Percentiles rank a stretch among this genome's conserved stretches.
Evolutionary conservation across 2,329 filamentous ascomycete species (phyloP).

Genomic region (Nemania abortiva): DNA sequence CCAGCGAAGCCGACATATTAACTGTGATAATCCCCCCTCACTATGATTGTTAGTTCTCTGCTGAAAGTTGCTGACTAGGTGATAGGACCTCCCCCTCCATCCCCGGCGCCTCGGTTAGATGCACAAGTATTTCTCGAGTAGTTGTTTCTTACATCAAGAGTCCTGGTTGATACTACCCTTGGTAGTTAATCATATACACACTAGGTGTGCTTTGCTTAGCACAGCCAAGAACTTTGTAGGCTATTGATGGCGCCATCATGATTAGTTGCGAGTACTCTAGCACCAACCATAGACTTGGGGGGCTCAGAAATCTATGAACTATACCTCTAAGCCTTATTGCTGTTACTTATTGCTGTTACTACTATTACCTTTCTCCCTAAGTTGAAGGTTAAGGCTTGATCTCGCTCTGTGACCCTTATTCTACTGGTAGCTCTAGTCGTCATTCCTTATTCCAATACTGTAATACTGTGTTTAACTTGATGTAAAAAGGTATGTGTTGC

Average conservation of each 20-base stretch:
- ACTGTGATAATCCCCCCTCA: no score
- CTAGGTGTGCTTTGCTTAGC: not conserved
- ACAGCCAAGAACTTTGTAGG: not conserved
- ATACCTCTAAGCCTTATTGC: not conserved
- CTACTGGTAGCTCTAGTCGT: not conserved
- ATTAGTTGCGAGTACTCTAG: not conserved
- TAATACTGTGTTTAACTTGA: not conserved
- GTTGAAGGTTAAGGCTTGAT: not conserved
- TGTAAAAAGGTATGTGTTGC: not conserved
- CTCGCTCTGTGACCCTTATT: not conserved
- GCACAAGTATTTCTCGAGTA: no score
- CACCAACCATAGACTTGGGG: not conserved
- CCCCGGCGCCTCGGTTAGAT: no score
- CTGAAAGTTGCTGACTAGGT: no score
- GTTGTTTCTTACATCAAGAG: no score
- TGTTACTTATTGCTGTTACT: no score
- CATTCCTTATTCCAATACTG: not conserved
- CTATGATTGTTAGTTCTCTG: no score
- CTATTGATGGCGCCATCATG: not conserved
- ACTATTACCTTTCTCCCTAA: not conserved
- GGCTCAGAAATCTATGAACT: not conserved
- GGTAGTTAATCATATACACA: not conserved
- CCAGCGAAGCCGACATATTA: no score
- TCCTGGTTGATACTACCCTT: no score
- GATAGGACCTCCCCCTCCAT: no score